Base-by-base conservation (phyloP, 352 stramenopile species). In the Elongisporangium senticosum region DNA sequence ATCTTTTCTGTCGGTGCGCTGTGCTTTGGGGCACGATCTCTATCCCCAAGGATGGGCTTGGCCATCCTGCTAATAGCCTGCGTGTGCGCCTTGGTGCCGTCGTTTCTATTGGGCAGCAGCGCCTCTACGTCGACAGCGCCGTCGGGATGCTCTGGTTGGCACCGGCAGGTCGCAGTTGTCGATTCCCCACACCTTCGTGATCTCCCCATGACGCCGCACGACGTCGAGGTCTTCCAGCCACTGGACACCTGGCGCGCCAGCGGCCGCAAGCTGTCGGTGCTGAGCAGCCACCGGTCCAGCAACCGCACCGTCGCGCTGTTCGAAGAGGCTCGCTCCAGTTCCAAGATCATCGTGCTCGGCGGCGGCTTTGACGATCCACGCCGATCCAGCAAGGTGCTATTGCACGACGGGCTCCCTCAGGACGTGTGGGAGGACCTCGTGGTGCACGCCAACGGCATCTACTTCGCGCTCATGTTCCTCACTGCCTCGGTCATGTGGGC, bases 401-500 rank as follows among this genome's bases (percentile, higher is more conserved):
- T 52, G 33, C 33, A 43, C 11, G 33, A 43, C 11, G 33, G 33
- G 33, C 33, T 43, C 1, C 33, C 33, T 15, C 61, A 68, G 47
- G 54, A 66, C 15, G 63, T 75, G 19, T 61, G 61, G 51, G 60
- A 75, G 7, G 64, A 75, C 19, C 58, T 75, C 51, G 56, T 62
- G 21, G 43, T 59, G 48, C 53, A 75, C 49, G 57, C 63, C 3
- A 59, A 51, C n/a, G 66, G 53, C 54, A 69, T 77, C 48, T 74
- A 72, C 61, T 74, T 51, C 20, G 56, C 59, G 56, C 59, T 77
- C 66, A 74, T 70, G 56, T 77, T 74, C 59, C 56, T 77, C 24
- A 71, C 72, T 24, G 69, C 59, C 56, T 64, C 66, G 6, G 69
- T 77, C 56, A 55, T 77, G 26, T 77, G 69, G 69, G 65, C 65